Evolutionary conservation across 176 grass and related monocot species (phyloP), one percentile per base, ranked within the genome.

Genomic region (Phoenix roebelenii): DNA sequence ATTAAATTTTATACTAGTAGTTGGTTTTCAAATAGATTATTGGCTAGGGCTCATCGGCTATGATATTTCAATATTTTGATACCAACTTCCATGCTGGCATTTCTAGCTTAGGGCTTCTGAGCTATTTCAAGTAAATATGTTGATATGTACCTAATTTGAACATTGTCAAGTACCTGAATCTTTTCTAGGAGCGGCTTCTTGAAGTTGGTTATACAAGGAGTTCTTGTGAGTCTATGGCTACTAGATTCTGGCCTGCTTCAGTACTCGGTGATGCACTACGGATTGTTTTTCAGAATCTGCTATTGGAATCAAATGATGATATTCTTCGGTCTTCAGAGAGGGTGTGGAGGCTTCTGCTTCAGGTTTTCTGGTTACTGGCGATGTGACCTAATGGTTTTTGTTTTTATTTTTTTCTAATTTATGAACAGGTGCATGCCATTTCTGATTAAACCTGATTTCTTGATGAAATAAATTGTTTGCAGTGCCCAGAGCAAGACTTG

Each of bases 251-350:
- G 93, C 69, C 81, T 51, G 61, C 87, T 71, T 92, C 87, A 17
- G 80, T 98, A 65, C 83, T 98, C 64, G 76, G 93, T 55, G 87
- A 98, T 67, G 88, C 93, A 61, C 71, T 98, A 66, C 75, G 86
- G 58, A 83, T 98, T 83, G 84, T 92, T 49, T 98, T 85, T 66
- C 93, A 98, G 67, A 98, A 98, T 77, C 67, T 98, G 73, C 87
- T 98, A 66, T 80, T 98, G 79, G 93, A 98, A 72, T 77, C 93
- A 28, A 98, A 98, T 78, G 84, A 92, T 58, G 80, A 83, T 54
- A 92, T 98, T 92, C 84, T 98, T 83, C 76, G 69, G 57, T 88
- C 81, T 64, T 98, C 93, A 73, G 93, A 88, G 77, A 85, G 87
- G 74, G 93, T 84, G 59, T 98, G 93, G 93, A 88, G 75, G 59